Conservation (phyloP, 306 rosid genomes). For the Rosa lucieae region DNA sequence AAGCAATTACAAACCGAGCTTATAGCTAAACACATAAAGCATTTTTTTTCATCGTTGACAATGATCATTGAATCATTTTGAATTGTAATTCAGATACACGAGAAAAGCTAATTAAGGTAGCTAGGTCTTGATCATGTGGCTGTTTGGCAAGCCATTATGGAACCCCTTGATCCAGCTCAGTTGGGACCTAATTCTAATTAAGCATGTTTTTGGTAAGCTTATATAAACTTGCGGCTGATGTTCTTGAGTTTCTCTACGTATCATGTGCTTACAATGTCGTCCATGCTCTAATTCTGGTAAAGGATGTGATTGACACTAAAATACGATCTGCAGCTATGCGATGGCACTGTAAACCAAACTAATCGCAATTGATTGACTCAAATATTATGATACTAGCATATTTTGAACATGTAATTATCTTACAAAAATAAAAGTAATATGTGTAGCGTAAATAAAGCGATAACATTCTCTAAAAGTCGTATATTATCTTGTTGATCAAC, state of each 20-base stretch:
- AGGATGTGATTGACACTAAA: neutral
- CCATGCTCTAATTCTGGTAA: neutral
- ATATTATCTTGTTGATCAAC: too few species aligned
- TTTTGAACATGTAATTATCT: too few species aligned
- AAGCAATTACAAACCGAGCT: too few species aligned
- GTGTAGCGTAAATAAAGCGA: too few species aligned
- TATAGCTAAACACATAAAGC: too few species aligned
- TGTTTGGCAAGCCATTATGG: neutral
- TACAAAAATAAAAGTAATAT: too few species aligned
- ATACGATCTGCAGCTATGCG: neutral
- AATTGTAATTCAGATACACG: neutral
- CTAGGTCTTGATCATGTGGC: neutral
- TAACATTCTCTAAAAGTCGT: too few species aligned
- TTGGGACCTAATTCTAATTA: neutral
- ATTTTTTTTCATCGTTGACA: too few species aligned
- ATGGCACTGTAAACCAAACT: neutral
- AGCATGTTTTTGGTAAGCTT: neutral
- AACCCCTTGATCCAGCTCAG: neutral
- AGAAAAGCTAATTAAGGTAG: neutral
- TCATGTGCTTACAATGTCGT: neutral
- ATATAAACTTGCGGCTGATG: neutral
- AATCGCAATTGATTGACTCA: too few species aligned
- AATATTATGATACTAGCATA: too few species aligned
- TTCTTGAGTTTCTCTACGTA: neutral
- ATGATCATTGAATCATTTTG: too few species aligned